phyloP scores from a whole-genome alignment of 495 filamentous ascomycete genomes.

The Cudoniella acicularis region DNA sequence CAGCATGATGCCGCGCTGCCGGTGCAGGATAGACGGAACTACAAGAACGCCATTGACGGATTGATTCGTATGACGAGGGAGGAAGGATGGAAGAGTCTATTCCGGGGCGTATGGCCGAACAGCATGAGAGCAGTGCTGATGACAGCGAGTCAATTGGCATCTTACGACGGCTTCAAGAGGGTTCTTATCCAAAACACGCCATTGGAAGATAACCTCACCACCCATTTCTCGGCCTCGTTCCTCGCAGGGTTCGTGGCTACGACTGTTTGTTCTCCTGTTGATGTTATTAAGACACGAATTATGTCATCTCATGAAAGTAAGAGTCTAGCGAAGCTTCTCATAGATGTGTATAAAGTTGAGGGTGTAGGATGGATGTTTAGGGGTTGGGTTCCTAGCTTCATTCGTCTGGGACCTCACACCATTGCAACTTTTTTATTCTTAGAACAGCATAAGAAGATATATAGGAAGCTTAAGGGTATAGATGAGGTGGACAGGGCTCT shows the following conservation, averaged over 20 bases:
- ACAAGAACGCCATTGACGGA: constrained; percentile 84
- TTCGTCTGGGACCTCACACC: constrained; percentile 85
- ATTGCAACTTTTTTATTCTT: constrained; percentile 93
- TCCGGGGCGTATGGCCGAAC: constrained; percentile 91
- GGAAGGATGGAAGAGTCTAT: constrained; percentile 64
- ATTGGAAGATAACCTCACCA: constrained; percentile 72
- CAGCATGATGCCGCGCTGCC: constrained; percentile 89
- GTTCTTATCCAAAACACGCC: constrained; percentile 62
- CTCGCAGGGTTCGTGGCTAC: constrained; percentile 91
- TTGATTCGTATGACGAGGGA: constrained; percentile 76
- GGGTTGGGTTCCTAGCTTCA: constrained; percentile 97
- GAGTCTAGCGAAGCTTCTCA: constrained; percentile 54
- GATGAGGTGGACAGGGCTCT: constrained; percentile 24
- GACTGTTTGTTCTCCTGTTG: constrained; percentile 90
- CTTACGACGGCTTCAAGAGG: constrained; percentile 88
- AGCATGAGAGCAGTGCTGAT: constrained; percentile 85
- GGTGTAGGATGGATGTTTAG: constrained; percentile 89
- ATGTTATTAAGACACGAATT: constrained; percentile 94
- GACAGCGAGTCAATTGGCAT: constrained; percentile 87
- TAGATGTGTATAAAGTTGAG: constrained; percentile 70
- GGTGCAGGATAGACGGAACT: constrained; percentile 70
- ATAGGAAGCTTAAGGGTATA: constrained; percentile 47
- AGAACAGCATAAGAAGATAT: constrained; percentile 81
- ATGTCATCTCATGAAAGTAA: constrained; percentile 72
- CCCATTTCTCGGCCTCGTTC: constrained; percentile 84